phyloP scores from a whole-genome alignment of 768 basidiomycete genomes.

The Cystobasidium ongulense region DNA sequence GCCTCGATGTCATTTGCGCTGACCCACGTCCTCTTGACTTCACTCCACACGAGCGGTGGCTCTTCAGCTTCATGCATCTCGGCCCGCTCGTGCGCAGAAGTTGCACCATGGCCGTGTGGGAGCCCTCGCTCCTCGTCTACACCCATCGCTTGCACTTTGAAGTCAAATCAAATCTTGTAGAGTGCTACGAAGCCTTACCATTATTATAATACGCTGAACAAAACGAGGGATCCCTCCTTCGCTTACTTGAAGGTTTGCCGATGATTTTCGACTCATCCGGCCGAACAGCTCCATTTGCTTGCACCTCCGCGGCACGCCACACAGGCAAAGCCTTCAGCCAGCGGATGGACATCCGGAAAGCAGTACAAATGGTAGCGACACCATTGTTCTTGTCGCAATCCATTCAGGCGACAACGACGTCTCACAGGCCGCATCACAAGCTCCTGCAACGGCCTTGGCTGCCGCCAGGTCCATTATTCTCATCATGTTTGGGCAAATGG shows the following conservation, averaged over 20 bases:
- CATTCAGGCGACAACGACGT: too few species aligned
- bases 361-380: too few species aligned
- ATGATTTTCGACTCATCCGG: background rate
- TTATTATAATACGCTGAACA: background rate
- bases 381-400: too few species aligned
- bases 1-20: background rate
- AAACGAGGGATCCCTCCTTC: background rate
- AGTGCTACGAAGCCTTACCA: background rate
- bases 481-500: too few species aligned
- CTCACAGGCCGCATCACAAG: too few species aligned
- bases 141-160: constrained; percentile 1
- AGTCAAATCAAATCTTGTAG: background rate
- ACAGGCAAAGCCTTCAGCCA: background rate
- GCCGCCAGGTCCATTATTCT: too few species aligned
- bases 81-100: constrained; percentile 1
- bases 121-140: constrained; percentile 8
- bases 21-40: background rate
- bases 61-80: constrained; percentile 24
- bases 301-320: background rate
- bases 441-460: too few species aligned
- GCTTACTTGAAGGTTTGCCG: background rate
- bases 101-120: background rate
- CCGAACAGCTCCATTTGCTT: background rate
- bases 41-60: background rate
- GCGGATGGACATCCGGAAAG: background rate